A percentile compares a stretch with the other conserved stretches of the same genome.
phyloP scores from a whole-genome alignment of 2,329 filamentous ascomycete genomes.

The Fusarium dimerum region DNA sequence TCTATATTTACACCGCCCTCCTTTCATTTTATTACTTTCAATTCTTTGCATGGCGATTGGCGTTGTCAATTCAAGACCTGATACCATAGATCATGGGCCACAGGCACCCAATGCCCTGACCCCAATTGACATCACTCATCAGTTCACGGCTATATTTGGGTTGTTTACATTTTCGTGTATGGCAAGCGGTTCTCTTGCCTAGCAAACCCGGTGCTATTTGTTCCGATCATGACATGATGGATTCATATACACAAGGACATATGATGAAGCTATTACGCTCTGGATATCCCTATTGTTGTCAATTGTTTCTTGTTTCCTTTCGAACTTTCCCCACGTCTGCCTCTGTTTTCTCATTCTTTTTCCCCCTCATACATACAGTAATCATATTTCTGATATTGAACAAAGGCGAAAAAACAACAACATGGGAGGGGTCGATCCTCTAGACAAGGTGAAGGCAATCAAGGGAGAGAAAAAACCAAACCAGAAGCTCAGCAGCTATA shows the following conservation, averaged over 20 bases:
- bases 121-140: background rate
- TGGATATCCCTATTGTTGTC: background rate
- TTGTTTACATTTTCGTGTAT: background rate
- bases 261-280: background rate
- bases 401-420: background rate
- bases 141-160: background rate
- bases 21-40: slow-evolving; percentile 21
- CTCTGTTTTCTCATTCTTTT: background rate
- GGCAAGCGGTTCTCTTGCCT: background rate
- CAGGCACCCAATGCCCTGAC: slow-evolving; percentile 11
- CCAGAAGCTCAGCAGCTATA: background rate
- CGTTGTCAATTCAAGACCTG: slow-evolving; percentile 31
- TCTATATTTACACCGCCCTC: slow-evolving; percentile 20
- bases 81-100: slow-evolving; percentile 18
- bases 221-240: background rate
- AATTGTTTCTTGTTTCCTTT: background rate
- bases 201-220: background rate
- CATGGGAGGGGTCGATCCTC: background rate
- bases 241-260: slow-evolving; percentile 1
- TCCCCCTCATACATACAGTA: background rate
- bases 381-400: background rate
- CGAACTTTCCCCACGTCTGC: background rate
- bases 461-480: slow-evolving; percentile 18
- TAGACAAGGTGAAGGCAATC: slow-evolving; percentile 1
- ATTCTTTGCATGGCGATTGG: slow-evolving; percentile 43